Conservation (phyloP, 1,284 basidiomycete genomes). For the Spongiforma sp. region DNA sequence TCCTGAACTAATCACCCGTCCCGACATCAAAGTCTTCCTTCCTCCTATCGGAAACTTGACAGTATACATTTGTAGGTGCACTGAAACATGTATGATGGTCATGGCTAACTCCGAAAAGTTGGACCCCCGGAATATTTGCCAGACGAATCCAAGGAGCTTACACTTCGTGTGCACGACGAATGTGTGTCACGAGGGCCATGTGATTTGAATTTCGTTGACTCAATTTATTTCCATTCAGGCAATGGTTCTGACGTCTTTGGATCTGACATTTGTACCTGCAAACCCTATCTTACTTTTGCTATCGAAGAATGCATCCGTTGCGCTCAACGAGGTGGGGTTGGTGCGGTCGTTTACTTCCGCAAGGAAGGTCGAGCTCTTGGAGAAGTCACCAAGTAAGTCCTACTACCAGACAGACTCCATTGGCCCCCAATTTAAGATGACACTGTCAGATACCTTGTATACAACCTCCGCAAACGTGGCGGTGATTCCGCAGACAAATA, state of each 20-base stretch:
- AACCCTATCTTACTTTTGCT: slow-evolving; percentile 91
- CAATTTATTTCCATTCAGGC: slow-evolving; percentile 43
- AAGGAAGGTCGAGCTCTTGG: slow-evolving; percentile 94
- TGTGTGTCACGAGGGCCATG: slow-evolving; percentile 60
- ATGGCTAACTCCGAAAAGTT: slow-evolving; percentile 49
- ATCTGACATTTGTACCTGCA: slow-evolving; percentile 95
- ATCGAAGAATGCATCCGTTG: slow-evolving; percentile 92
- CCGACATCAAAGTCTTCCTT: slow-evolving; percentile 94
- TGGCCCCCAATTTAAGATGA: background rate
- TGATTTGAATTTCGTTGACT: background rate
- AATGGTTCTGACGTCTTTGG: slow-evolving; percentile 90
- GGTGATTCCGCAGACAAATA: slow-evolving; percentile 93
- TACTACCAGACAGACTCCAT: background rate
- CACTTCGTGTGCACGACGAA: slow-evolving; percentile 93
- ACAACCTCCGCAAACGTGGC: slow-evolving; percentile 94
- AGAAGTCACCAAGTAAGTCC: slow-evolving; percentile 84
- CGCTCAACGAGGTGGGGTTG: slow-evolving; percentile 90
- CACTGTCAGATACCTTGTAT: slow-evolving; percentile 77
- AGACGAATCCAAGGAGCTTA: slow-evolving; percentile 86
- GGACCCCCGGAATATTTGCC: slow-evolving; percentile 81
- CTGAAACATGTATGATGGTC: background rate
- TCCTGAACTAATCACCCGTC: slow-evolving; percentile 93
- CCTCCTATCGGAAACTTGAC: slow-evolving; percentile 94
- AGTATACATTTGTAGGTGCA: slow-evolving; percentile 88
- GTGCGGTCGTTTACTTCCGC: slow-evolving; percentile 93